Conservation (phyloP, 2,329 filamentous ascomycete species). For the Colletotrichum godetiae region DNA sequence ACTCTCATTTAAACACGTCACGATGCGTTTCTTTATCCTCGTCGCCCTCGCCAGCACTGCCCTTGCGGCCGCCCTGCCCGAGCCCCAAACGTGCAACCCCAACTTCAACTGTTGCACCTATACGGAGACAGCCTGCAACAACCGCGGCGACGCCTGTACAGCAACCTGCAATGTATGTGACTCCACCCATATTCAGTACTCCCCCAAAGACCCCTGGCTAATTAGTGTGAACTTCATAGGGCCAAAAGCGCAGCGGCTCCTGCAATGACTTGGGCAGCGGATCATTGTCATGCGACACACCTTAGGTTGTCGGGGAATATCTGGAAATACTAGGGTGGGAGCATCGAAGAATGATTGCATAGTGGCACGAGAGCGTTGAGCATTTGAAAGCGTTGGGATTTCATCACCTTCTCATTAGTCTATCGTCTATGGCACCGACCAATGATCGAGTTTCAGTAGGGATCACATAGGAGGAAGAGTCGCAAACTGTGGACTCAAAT, state of each 20-base stretch:
- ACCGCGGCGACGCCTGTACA: not conserved
- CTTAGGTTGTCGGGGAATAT: too few relatives aligned
- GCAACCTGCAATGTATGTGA: not conserved
- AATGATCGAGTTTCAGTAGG: not conserved
- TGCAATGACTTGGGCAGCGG: not conserved
- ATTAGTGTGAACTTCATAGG: not conserved
- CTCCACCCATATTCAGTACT: too few relatives aligned
- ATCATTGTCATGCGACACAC: not conserved
- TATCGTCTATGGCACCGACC: not conserved
- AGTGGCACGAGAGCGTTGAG: not conserved
- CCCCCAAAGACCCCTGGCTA: not conserved
- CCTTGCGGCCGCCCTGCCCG: not conserved
- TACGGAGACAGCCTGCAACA: slow-evolving; percentile 2
- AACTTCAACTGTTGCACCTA: slow-evolving; percentile 1
- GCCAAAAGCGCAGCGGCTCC: not conserved
- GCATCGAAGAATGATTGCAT: not conserved
- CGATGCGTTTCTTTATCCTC: not conserved
- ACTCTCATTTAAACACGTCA: not conserved
- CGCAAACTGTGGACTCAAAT: too few relatives aligned
- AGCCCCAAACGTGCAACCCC: slow-evolving; percentile 8
- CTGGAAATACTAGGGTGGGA: too few relatives aligned
- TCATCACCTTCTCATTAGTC: not conserved
- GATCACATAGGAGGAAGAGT: too few relatives aligned
- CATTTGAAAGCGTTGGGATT: not conserved
- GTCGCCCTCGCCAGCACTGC: not conserved